Conservation (phyloP, 768 basidiomycete species). For the Lepiota brunneoincarnata region DNA sequence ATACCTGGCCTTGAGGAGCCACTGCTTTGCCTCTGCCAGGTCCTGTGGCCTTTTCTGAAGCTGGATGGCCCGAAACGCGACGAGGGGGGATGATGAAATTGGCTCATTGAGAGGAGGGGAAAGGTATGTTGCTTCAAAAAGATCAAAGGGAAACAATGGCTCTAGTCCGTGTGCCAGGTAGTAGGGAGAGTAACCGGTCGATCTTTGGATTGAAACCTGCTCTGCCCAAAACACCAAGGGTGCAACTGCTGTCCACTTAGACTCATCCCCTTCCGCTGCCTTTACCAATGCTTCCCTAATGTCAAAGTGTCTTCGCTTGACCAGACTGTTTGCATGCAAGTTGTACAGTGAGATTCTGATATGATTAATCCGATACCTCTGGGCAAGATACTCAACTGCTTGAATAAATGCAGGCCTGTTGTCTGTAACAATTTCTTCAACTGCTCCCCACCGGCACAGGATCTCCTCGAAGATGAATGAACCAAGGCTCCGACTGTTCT, state of each 20-base stretch:
- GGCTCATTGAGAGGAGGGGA: not conserved
- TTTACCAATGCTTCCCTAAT: conserved; percentile 27
- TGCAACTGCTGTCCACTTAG: conserved; percentile 27
- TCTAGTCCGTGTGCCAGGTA: conserved; percentile 31
- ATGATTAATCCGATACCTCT: conserved; percentile 30
- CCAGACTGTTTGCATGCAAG: conserved; percentile 35
- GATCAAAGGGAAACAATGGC: conserved; percentile 30
- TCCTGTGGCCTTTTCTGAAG: conserved; percentile 23
- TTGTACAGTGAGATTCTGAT: conserved; percentile 42
- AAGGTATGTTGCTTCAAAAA: conserved; percentile 19
- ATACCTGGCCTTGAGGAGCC: conserved; percentile 14
- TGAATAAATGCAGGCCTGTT: conserved; percentile 25
- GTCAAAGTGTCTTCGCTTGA: conserved; percentile 30
- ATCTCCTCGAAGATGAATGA: conserved; percentile 26
- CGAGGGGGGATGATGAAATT: conserved; percentile 18
- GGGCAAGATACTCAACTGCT: conserved; percentile 15
- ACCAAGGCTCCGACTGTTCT: conserved; percentile 20
- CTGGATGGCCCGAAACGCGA: conserved; percentile 21
- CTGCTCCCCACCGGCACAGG: conserved; percentile 35
- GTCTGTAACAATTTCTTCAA: conserved; percentile 32
- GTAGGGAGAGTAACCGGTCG: conserved; percentile 32
- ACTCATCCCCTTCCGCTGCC: conserved; percentile 23
- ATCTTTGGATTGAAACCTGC: conserved; percentile 24
- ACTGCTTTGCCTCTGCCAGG: conserved; percentile 16
- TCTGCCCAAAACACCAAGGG: conserved; percentile 31